phyloP scores from a whole-genome alignment of 2,329 filamentous ascomycete species.

The Macrophomina phaseolina region DNA sequence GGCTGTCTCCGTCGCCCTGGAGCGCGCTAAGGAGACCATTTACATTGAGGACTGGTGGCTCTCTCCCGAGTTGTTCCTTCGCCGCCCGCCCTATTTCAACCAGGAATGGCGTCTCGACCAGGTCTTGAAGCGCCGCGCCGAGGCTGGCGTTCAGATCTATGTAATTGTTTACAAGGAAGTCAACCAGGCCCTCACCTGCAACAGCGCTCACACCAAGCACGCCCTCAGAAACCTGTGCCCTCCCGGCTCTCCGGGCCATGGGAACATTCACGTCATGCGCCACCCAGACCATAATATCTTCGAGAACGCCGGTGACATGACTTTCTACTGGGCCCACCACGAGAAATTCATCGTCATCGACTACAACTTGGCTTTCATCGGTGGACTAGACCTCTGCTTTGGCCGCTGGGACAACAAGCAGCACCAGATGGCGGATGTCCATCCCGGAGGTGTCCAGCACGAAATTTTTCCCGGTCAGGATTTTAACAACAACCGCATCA shows the following conservation, averaged over 20 bases:
- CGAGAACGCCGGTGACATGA: slow-evolving; percentile 94
- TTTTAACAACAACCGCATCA: slow-evolving; percentile 95
- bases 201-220: slow-evolving; percentile 91
- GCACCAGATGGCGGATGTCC: slow-evolving; percentile 84
- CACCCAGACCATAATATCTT: slow-evolving; percentile 96
- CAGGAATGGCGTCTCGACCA: slow-evolving; percentile 89
- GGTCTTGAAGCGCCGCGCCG: slow-evolving; percentile 83
- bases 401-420: slow-evolving; percentile 91
- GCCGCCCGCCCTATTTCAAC: slow-evolving; percentile 79
- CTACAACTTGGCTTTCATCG: slow-evolving; percentile 88
- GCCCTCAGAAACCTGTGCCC: slow-evolving; percentile 80
- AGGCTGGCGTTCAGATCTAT: slow-evolving; percentile 93
- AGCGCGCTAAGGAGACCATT: slow-evolving; percentile 87
- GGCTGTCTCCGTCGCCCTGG: slow-evolving; percentile 87
- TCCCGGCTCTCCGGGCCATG: slow-evolving; percentile 78
- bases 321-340: slow-evolving; percentile 97
- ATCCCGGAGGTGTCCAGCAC: slow-evolving; percentile 79
- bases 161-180: slow-evolving; percentile 90
- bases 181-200: slow-evolving; percentile 73
- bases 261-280: slow-evolving; percentile 87
- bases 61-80: slow-evolving; percentile 83
- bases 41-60: slow-evolving; percentile 99
- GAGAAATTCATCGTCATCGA: slow-evolving; percentile 98
- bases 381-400: slow-evolving; percentile 93
- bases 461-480: slow-evolving; percentile 96